phyloP scores from a whole-genome alignment of 2,329 filamentous ascomycete genomes.

The Fusarium odoratissimum region DNA sequence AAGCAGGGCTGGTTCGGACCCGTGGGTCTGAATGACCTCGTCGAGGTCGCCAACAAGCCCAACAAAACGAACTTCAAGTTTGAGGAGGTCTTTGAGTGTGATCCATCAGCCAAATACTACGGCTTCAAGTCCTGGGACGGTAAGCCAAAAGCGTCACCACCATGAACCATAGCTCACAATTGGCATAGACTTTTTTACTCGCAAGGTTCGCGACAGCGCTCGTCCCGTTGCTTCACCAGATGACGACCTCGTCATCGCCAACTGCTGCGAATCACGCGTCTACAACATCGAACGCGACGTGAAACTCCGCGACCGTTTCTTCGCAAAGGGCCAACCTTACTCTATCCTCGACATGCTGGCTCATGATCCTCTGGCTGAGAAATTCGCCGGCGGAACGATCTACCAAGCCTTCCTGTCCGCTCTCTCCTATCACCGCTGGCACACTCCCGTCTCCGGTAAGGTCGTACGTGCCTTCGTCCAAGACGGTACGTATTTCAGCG shows the following conservation, averaged over 20 bases:
- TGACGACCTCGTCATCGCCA: constrained; percentile 66
- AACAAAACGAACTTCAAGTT: constrained; percentile 59
- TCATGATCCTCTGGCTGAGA: constrained; percentile 61
- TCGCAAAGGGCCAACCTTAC: constrained; percentile 77
- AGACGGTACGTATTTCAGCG: constrained; percentile 76
- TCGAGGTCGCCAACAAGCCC: constrained; percentile 63
- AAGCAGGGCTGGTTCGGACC: constrained; percentile 66
- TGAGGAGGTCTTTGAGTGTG: constrained; percentile 71
- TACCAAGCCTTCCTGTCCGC: constrained; percentile 78
- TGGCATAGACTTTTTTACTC: constrained; percentile 70
- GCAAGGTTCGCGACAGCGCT: constrained; percentile 62
- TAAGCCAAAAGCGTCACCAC: constrained; percentile 41
- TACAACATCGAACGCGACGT: constrained; percentile 64
- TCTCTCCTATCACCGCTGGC: constrained; percentile 78
- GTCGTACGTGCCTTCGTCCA: constrained; percentile 67
- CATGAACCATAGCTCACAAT: neutral
- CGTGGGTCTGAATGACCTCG: constrained; percentile 59
- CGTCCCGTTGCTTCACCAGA: constrained; percentile 69
- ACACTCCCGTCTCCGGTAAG: constrained; percentile 73
- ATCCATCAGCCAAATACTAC: constrained; percentile 63
- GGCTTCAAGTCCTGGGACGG: constrained; percentile 76
- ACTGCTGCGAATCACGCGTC: constrained; percentile 72
- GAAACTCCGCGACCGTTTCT: constrained; percentile 70
- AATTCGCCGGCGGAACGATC: constrained; percentile 72
- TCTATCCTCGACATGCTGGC: constrained; percentile 72